Conservation (phyloP, 192 early-diverging fungal genomes). For the Funneliformis geosporum region DNA sequence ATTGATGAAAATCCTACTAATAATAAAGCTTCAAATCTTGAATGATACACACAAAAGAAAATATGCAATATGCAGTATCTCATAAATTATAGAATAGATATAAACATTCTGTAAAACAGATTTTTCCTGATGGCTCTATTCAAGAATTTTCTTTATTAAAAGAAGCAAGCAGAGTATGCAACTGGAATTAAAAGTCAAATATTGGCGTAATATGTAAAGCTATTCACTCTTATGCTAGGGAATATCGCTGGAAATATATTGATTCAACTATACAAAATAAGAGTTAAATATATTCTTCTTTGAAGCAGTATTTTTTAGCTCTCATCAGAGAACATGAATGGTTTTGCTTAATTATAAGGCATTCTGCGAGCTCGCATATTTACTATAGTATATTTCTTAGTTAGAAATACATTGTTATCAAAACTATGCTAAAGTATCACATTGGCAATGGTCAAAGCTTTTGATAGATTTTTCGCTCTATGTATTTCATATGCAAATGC, state of each 20-base stretch:
- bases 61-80: slow-evolving; percentile 28
- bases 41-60: slow-evolving; percentile 28
- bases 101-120: slow-evolving; percentile 12
- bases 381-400: too few relatives aligned
- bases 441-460: too few relatives aligned
- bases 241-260: slow-evolving; percentile 16
- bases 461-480: too few relatives aligned
- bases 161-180: neutral
- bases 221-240: neutral
- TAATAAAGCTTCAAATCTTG: slow-evolving; percentile 22
- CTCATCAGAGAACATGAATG: too few relatives aligned
- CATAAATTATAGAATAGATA: slow-evolving; percentile 1
- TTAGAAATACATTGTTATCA: too few relatives aligned
- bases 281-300: too few relatives aligned
- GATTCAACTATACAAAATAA: too few relatives aligned
- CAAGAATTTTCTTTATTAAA: slow-evolving; percentile 18
- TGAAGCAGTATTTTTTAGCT: too few relatives aligned
- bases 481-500: too few relatives aligned
- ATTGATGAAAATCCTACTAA: neutral
- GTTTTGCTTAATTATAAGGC: too few relatives aligned
- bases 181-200: neutral
- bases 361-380: too few relatives aligned
- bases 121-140: neutral
- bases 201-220: slow-evolving; percentile 13
- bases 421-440: too few relatives aligned